These are phyloP conservation scores for Chenopodium album DNA, from an alignment of 148 eudicot species.

Conservation along the genomic window DNA sequence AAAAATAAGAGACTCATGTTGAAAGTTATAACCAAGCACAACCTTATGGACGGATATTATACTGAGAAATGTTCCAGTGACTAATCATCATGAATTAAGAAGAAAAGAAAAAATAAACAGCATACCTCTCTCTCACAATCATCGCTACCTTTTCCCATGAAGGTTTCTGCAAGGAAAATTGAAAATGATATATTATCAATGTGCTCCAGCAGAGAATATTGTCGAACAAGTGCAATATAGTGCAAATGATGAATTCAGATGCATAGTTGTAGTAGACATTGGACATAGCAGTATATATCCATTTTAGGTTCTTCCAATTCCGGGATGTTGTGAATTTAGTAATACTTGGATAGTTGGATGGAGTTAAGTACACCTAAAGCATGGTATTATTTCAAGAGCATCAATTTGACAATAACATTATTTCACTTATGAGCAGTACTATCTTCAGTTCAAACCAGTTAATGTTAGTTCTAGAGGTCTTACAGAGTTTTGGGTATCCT, in stretches of 20 bases:
- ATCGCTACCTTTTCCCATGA: constrained; percentile 94
- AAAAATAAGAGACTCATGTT: constrained; percentile 13
- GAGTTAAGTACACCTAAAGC: not conserved
- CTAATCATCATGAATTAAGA: not conserved
- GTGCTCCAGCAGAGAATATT: not conserved
- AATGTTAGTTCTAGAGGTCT: not conserved
- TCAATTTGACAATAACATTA: not conserved
- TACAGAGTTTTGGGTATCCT: not conserved
- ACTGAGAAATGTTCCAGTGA: not conserved
- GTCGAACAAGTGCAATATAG: not conserved
- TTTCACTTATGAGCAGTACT: not conserved
- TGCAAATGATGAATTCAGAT: not conserved
- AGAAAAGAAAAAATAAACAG: not conserved
- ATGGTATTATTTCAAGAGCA: not conserved
- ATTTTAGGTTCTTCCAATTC: not conserved
- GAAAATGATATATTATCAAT: not conserved
- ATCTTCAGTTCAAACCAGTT: not conserved
- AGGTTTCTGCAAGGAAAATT: constrained; percentile 66
- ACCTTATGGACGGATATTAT: not conserved
- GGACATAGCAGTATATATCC: not conserved
- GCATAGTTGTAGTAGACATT: not conserved
- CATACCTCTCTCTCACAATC: constrained; percentile 75
- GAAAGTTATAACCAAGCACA: not conserved
- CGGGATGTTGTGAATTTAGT: not conserved
- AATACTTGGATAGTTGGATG: not conserved